Evolutionary conservation across 768 basidiomycete species (phyloP).

Genomic region (Kwoniella europaea): DNA sequence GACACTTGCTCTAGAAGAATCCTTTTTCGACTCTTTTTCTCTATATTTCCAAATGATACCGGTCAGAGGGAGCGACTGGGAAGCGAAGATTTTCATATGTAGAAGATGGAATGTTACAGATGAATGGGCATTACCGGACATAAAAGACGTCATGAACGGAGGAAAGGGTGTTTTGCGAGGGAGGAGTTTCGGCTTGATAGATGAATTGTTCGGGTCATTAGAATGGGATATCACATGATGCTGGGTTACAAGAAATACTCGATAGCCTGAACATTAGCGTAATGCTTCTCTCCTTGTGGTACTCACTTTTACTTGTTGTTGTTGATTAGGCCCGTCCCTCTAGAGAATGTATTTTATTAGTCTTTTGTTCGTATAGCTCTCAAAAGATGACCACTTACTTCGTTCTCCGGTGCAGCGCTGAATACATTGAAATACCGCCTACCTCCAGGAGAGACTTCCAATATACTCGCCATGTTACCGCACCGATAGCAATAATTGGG

Average conservation of each 20-base stretch:
- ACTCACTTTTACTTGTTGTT: slow-evolving; percentile 51
- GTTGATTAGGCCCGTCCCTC: slow-evolving; percentile 57
- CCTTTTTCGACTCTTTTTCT: slow-evolving; percentile 50
- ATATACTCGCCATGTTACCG: slow-evolving; percentile 93
- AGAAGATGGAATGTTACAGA: slow-evolving; percentile 39
- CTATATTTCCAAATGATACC: slow-evolving; percentile 46
- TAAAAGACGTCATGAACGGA: slow-evolving; percentile 45
- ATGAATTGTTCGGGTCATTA: slow-evolving; percentile 43
- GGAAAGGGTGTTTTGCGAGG: slow-evolving; percentile 38
- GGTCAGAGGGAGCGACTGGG: slow-evolving; percentile 40
- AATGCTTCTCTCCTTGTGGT: not conserved
- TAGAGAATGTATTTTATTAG: slow-evolving; percentile 8
- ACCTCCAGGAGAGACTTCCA: slow-evolving; percentile 90
- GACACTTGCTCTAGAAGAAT: slow-evolving; percentile 48
- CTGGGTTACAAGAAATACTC: slow-evolving; percentile 49
- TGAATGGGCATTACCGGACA: slow-evolving; percentile 42
- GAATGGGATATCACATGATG: slow-evolving; percentile 37
- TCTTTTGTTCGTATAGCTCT: not conserved
- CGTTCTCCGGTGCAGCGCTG: slow-evolving; percentile 97
- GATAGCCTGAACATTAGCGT: slow-evolving; percentile 44
- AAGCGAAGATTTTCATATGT: slow-evolving; percentile 47
- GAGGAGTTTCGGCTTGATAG: slow-evolving; percentile 42
- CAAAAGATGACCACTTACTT: slow-evolving; percentile 55
- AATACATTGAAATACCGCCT: slow-evolving; percentile 95
- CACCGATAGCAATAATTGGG: slow-evolving; percentile 99